These are phyloP conservation scores for Alternaria panax DNA, from an alignment of 2,329 filamentous ascomycete genomes.

Conservation along the genomic window DNA sequence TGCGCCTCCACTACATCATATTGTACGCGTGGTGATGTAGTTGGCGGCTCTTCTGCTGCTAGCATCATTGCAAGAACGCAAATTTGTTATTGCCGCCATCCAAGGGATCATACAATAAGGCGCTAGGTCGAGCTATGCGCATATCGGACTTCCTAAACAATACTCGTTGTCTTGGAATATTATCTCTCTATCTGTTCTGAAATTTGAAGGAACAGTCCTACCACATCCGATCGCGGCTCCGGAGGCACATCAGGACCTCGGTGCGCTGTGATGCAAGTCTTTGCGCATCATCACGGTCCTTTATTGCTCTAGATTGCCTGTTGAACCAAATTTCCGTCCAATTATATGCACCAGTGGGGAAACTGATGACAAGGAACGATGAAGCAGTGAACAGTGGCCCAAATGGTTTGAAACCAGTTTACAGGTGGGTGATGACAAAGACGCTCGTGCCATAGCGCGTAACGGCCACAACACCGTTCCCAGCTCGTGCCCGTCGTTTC, in stretches of 20 bases:
- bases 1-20: neutral
- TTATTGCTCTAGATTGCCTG: neutral
- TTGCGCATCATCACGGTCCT: neutral
- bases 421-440: neutral
- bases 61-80: neutral
- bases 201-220: constrained; percentile 1
- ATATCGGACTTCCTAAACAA: neutral
- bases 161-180: constrained; percentile 4
- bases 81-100: neutral
- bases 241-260: neutral
- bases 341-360: neutral
- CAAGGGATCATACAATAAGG: neutral
- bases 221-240: constrained; percentile 3
- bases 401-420: neutral
- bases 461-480: neutral
- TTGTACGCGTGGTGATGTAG: neutral
- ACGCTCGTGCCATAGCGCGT: neutral
- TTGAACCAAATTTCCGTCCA: neutral
- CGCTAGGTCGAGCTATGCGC: neutral
- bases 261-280: neutral
- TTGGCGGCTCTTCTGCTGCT: neutral
- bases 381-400: constrained; percentile 1
- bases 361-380: constrained; percentile 1
- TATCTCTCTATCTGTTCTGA: neutral
- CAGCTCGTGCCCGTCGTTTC: neutral